These are phyloP conservation scores for Lachancea cidri DNA, from an alignment of 805 yeast genomes.

Conservation along the genomic window DNA sequence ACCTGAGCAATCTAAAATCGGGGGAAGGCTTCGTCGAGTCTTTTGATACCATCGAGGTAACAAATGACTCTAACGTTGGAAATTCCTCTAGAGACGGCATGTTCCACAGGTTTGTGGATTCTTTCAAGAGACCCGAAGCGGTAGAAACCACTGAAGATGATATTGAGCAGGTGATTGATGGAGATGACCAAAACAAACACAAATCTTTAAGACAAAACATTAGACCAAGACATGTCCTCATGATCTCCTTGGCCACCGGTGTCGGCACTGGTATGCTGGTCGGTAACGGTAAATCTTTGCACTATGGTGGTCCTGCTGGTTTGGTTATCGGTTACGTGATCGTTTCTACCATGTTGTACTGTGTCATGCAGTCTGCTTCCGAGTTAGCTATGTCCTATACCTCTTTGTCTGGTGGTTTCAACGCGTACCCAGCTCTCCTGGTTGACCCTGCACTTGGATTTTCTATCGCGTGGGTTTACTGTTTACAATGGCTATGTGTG, in stretches of 20 bases:
- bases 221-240: conserved; percentile 49
- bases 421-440: conserved; percentile 48
- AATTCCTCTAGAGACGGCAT: conserved; percentile 3
- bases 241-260: conserved; percentile 82
- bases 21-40: conserved; percentile 2
- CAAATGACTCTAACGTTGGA: conserved; percentile 1
- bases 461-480: conserved; percentile 58
- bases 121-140: conserved; percentile 20
- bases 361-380: conserved; percentile 56
- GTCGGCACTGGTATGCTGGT: conserved; percentile 72
- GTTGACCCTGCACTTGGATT: conserved; percentile 55
- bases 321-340: conserved; percentile 51
- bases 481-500: conserved; percentile 58
- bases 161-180: conserved; percentile 1
- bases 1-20: background rate
- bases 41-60: conserved; percentile 3
- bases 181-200: conserved; percentile 5
- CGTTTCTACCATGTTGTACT: conserved; percentile 53
- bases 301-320: conserved; percentile 44
- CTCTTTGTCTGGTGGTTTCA: conserved; percentile 58
- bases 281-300: conserved; percentile 48
- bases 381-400: conserved; percentile 60
- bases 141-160: conserved; percentile 1
- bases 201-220: conserved; percentile 29
- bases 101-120: conserved; percentile 16